Base-by-base conservation (phyloP, 2,329 filamentous ascomycete genomes). In the Exophiala phaeomuriformis region DNA sequence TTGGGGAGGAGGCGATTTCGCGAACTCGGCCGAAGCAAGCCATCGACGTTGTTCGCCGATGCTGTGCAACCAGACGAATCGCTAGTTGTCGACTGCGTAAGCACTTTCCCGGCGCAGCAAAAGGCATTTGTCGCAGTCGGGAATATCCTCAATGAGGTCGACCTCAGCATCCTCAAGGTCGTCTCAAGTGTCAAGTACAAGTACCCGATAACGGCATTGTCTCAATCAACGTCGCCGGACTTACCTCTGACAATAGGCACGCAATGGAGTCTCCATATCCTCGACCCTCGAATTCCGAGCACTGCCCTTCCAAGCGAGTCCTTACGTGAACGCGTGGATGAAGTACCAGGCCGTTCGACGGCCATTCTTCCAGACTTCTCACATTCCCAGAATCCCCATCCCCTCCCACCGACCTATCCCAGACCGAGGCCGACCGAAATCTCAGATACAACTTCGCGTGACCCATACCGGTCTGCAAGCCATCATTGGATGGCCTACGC, bases 231-330 rank as follows among this genome's bases (percentile, higher is more conserved):
- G 41, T 72, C 81, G 61, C 72, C 82, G 46, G 77, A 78, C 0
- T 77, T 84, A 0, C 89, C 90, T 0, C 69, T 97, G 36, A 93
- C 90, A 0, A 81, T 97, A 9, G 91, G 89, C 27, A 95, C 89
- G 1, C 86, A 85, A 47, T 75, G 84, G 55, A 88, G 87, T 1
- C 75, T 97, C 1, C 86, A 95, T 66, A 79, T 96, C 3, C 82
- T 94, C 66, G 91, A 97, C 67, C 80, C 84, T 29, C 79, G 90
- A 45, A 74, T 69, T n/a, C 47, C 61, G 19, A 19, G 19, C 1
- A 28, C 42, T 35, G 27, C n/a, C 5, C 41, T 46, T 30, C 19
- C 39, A 1, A 49, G 45, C 40, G 31, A 37, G 3, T 41, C 47
- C 30, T 36, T 77, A 48, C 72, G 80, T 47, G 67, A 69, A 41